phyloP scores from a whole-genome alignment of 2,329 filamentous ascomycete genomes.

The Massarina eburnea region DNA sequence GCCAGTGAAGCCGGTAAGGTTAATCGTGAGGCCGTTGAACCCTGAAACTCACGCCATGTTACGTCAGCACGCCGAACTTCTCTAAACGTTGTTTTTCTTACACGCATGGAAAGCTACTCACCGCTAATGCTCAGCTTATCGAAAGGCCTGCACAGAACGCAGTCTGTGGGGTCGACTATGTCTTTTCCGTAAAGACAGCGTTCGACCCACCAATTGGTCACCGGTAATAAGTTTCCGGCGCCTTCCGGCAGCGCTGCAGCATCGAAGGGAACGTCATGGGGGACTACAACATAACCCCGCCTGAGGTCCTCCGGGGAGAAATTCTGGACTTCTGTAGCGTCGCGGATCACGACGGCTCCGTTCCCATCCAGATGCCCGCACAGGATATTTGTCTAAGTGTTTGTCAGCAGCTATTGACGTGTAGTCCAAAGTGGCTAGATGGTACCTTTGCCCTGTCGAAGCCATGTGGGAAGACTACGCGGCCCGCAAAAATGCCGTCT shows the following conservation, averaged over 20 bases:
- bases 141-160: slow-evolving; percentile 78
- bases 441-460: slow-evolving; percentile 48
- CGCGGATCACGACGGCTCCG: slow-evolving; percentile 37
- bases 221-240: slow-evolving; percentile 44
- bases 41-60: no score
- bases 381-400: slow-evolving; percentile 35
- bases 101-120: slow-evolving; percentile 23
- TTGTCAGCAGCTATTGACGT: slow-evolving; percentile 18
- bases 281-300: slow-evolving; percentile 47
- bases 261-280: slow-evolving; percentile 45
- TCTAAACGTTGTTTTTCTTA: slow-evolving; percentile 1
- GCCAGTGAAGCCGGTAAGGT: slow-evolving; percentile 78
- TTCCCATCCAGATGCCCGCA: slow-evolving; percentile 35
- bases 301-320: slow-evolving; percentile 30
- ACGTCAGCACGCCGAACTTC: slow-evolving; percentile 19
- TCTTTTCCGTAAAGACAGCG: slow-evolving; percentile 77
- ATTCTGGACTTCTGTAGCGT: slow-evolving; percentile 25
- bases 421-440: slow-evolving; percentile 6
- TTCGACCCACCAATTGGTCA: slow-evolving; percentile 95
- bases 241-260: slow-evolving; percentile 37
- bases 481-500: slow-evolving; percentile 48
- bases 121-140: slow-evolving; percentile 66
- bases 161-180: slow-evolving; percentile 67
- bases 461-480: slow-evolving; percentile 46
- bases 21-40: slow-evolving; percentile 71